Evolutionary conservation across 352 stramenopile species (phyloP), one percentile per base, ranked within the genome.

Genomic region (Thalassiosira mediterranea): DNA sequence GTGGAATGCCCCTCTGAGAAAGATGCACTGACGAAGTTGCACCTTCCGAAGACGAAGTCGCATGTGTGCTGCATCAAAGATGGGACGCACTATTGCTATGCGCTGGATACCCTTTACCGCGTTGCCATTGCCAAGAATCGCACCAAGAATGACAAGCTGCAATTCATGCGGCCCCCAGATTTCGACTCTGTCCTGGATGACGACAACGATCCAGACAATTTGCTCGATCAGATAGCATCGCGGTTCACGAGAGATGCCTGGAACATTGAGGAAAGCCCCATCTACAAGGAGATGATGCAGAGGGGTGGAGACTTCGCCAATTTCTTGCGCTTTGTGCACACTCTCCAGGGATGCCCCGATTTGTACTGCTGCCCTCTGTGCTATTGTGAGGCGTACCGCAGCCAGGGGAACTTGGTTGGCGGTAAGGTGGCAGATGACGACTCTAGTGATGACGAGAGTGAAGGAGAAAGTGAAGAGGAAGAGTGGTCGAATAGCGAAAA

Each of bases 161-260:
- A 68, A 13, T 92, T 90, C 61, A 63, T 90, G 34, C 87, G 90
- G 48, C 87, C 87, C 10, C 87, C 87, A 38, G 81, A 90, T 73
- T 92, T 92, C 71, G 73, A 81, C 23, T 77, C 81, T 0, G 51
- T 54, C 13, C 88, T 91, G 76, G 86, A 80, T 49, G 83, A 88
- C 42, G 37, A 44, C 15, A 44, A n/a, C n/a, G n/a, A n/a, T n/a
- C n/a, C n/a, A n/a, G 47, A 56, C 34, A 79, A 90, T 31, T 53
- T 92, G 32, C 26, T 89, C 2, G 87, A 92, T 78, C 87, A 90
- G 65, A 92, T 92, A 42, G 76, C 78, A 25, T 88, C 68, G 29
- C 66, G 74, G 26, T 92, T 92, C 72, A 81, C 83, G 28, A 64
- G 81, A 31, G 53, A 59, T 3, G 79, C 87, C 28, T 61, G 88